Evolutionary conservation across 805 yeast genomes (phyloP), one percentile per base, ranked within the genome.

Genomic region (Kodamaea sagamina): DNA sequence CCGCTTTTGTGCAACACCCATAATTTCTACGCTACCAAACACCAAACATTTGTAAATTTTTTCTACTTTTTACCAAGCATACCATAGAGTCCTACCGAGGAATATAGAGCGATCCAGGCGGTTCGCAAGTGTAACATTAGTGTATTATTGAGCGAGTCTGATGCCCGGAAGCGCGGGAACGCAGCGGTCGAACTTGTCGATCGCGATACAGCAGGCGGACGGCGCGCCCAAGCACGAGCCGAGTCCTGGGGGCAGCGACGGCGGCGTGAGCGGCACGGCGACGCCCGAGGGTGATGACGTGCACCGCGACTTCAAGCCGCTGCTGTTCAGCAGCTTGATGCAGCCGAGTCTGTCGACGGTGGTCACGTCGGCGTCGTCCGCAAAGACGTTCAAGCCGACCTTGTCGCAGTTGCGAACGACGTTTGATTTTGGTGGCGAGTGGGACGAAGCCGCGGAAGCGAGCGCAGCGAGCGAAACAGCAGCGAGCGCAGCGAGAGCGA

Each of bases 161-260:
- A 57, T 58, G 62, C 58, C 61, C 15, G 52, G 50, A 16, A 57
- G 57, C 61, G 55, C 61, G 13, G 52, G 50, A 11, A 43, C 58
- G 26, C 58, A 56, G 39, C 68, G 62, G 50, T 70, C 75, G 9
- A 71, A 71, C 49, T 54, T 71, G 31, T 70, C 75, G 31, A 53
- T 71, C 45, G 77, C 75, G 44, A 71, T 71, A 28, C 67, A 70
- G 46, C 64, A 67, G 51, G 75, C 73, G 19, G 74, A 67, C 26
- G 5, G 22, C 26, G 17, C 13, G 13, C 13, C 27, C 24, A 18
- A 41, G 11, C 29, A 31, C 12, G 18, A n/a, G 17, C 7, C 16
- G 22, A 15, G 12, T 18, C 15, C 12, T 10, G 21, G 25, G 6
- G 49, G 57, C 13, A 66, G 66, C 44, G 61, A 62, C 13, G 66